Conservation (phyloP, 139 green algal species). For the Ulvella scutata region DNA sequence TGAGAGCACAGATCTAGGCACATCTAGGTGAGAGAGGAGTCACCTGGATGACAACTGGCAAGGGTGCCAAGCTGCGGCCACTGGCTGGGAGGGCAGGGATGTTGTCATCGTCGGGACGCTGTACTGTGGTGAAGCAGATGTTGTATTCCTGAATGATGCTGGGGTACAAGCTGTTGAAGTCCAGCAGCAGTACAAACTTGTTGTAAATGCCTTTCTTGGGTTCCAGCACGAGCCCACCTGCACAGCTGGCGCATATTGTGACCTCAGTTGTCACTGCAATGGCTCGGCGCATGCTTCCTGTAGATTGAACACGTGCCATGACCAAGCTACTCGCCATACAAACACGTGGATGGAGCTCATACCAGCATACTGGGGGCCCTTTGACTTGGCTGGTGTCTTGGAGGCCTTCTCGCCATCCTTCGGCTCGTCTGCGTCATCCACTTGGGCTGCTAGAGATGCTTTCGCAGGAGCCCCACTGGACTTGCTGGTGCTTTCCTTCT, state of each 20-base stretch:
- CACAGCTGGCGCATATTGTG: no score
- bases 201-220: conserved; percentile 98
- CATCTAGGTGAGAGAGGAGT: conserved; percentile 17
- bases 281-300: no score
- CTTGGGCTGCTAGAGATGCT: not conserved
- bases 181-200: conserved; percentile 87
- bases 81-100: conserved; percentile 15
- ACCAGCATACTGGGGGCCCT: not conserved
- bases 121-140: conserved; percentile 98
- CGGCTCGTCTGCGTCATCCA: not conserved
- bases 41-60: conserved; percentile 43
- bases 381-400: not conserved
- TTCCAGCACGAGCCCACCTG: conserved; percentile 92
- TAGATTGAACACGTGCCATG: no score
- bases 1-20: no score
- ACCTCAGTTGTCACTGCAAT: no score
- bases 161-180: conserved; percentile 99
- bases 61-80: conserved; percentile 29
- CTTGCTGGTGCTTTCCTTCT: conserved; percentile 11
- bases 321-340: not conserved
- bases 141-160: conserved; percentile 99
- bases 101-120: conserved; percentile 26
- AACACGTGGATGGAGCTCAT: not conserved
- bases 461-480: conserved; percentile 5
- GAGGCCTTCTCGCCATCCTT: not conserved